Evolutionary conservation across 176 grass and related monocot species (phyloP), one percentile per base, ranked within the genome.

Genomic region (Oryza rufipogon): DNA sequence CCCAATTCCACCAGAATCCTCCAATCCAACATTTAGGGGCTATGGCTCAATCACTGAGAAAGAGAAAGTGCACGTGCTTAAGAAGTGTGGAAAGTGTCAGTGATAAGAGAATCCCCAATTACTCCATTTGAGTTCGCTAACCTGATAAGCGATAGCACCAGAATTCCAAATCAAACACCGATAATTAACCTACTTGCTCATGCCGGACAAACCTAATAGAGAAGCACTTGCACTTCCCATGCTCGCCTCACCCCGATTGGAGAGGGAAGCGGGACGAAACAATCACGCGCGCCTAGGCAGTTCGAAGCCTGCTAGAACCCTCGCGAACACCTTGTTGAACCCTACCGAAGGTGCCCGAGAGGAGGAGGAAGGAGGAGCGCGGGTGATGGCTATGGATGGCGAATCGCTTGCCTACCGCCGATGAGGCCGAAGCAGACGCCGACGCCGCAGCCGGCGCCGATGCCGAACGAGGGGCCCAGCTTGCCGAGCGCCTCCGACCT

Each of bases 391-490:
- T 32, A 32, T 32, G 30, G 30, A 79, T 23, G 54, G 39, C 1
- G 11, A 47, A 58, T 2, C 17, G 36, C 8, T 1, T 1, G 89
- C 93, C 44, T 39, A 98, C 96, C 96, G 84, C 96, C 93, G 83
- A 98, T 30, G 63, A 98, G 80, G 72, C 96, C 93, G 56, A 95
- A 17, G n/a, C 91, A 77, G 22, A 98, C 67, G 75, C 96, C 96
- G 44, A 95, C 77, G 36, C 96, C 96, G 47, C 96, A 98, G 46
- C 93, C 93, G 58, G 90, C 89, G 83, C 96, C 93, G 80, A 87
- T 87, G 52, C 93, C 93, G 68, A 98, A 80, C 44, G 80, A 86
- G 56, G 93, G 91, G 16, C 96, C 96, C 46, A 98, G 73, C 72
- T 94, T 95, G 20, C 96, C 96, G 42, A 95, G 76, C 41, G 73